These are phyloP conservation scores for Chytriomyces sp. DNA, from an alignment of 192 early-diverging fungal species.

Conservation along the genomic window DNA sequence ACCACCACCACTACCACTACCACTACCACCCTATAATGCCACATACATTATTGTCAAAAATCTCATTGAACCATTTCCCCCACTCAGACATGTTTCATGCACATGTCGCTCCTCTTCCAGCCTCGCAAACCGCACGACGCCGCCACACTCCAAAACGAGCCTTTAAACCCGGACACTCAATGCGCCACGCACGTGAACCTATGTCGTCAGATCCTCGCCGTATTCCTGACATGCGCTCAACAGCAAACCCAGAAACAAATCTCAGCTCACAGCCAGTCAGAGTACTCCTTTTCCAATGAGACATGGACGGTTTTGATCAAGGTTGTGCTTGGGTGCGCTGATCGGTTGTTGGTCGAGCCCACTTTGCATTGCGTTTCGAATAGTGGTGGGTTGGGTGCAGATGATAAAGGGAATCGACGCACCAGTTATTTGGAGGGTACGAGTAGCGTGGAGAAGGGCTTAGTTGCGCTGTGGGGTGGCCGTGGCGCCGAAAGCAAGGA, in stretches of 20 bases:
- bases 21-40: not conserved
- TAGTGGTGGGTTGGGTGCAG: not conserved
- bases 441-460: not conserved
- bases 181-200: constrained; percentile 66
- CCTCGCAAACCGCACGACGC: constrained; percentile 45
- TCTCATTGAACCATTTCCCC: no score
- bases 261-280: not conserved
- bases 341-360: constrained; percentile 71
- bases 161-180: constrained; percentile 2
- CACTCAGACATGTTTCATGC: constrained; percentile 73
- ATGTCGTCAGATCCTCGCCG: constrained; percentile 72
- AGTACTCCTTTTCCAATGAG: constrained; percentile 61
- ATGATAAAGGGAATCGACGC: not conserved
- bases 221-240: constrained; percentile 66
- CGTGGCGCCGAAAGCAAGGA: not conserved
- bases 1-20: not conserved
- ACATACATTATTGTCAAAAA: no score
- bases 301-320: constrained; percentile 85
- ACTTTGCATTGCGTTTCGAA: not conserved
- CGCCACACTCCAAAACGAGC: constrained; percentile 23
- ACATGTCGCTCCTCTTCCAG: constrained; percentile 75
- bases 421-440: no score
- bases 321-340: constrained; percentile 77
- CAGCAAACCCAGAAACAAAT: constrained; percentile 30
- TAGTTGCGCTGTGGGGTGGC: not conserved